Base-by-base conservation (phyloP, 176 grass and related monocot species). In the Hyparrhenia diplandra region DNA sequence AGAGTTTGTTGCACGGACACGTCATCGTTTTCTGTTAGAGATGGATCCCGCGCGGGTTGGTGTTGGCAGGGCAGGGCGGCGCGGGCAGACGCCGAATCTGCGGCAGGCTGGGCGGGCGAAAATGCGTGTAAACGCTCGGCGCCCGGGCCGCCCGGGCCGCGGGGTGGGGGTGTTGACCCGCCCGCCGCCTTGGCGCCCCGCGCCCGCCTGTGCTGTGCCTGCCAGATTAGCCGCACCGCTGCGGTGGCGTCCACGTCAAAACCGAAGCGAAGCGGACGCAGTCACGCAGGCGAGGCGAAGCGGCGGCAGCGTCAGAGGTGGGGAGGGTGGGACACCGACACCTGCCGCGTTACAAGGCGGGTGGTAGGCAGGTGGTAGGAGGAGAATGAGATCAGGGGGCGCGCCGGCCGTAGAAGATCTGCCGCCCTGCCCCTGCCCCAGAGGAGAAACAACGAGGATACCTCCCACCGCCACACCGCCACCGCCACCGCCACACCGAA, bases 391-490 rank as follows among this genome's bases (percentile, higher is more conserved):
- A 89, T 89, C 87, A 76, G 72, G 76, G 21, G 27, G 27, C 75
- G 40, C 76, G 18, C 74, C 77, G 79, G 46, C 82, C 87, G 82
- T 54, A 30, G 63, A 80, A 85, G 87, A 89, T 89, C 87, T n/a
- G n/a, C n/a, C n/a, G n/a, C n/a, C n/a, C n/a, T n/a, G n/a, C n/a
- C n/a, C n/a, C n/a, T n/a, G n/a, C n/a, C n/a, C n/a, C 52, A 25
- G 35, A 42, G 16, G 47, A 82, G 86, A 31, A 64, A 75, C 59
- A 69, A 69, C 45, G 8, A 69, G 78, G 64, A 55, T 49, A 20
- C n/a, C n/a, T n/a, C n/a, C 62, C 77, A 51, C 61, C 61, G 39
- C 55, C 52, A 61, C 54, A 62, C 30, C 10, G 34, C 47, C 47
- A 51, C 47, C 45, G 49, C 47, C 47, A 18, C 17, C 14, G 16